Evolutionary conservation across 2,329 filamentous ascomycete species (phyloP).

Genomic region (Sporothrix euskadiensis): DNA sequence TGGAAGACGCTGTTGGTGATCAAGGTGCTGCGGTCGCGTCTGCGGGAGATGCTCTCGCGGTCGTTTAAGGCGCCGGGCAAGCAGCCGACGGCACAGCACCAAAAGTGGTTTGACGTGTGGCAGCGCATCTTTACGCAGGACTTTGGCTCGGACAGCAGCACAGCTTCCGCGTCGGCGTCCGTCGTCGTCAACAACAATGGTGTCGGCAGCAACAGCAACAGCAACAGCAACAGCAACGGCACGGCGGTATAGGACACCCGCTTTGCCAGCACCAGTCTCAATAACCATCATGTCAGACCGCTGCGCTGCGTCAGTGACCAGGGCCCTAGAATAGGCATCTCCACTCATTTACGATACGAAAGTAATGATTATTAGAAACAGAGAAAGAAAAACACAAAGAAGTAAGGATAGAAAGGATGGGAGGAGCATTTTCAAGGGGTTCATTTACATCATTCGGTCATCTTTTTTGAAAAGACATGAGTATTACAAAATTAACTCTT

Average conservation of each 20-base stretch:
- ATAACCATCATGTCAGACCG: background rate
- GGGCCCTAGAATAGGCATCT: conserved; percentile 4
- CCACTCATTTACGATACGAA: conserved; percentile 16
- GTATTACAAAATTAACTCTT: background rate
- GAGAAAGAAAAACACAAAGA: background rate
- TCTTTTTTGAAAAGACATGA: background rate
- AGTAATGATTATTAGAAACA: conserved; percentile 1
- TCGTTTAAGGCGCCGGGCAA: conserved; percentile 69
- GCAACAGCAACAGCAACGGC: background rate
- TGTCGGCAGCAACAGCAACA: background rate
- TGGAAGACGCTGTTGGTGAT: conserved; percentile 92
- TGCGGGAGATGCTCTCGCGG: conserved; percentile 73
- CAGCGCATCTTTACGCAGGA: conserved; percentile 66
- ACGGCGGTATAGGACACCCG: background rate
- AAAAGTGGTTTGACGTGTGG: conserved; percentile 74
- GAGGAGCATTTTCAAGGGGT: conserved; percentile 5
- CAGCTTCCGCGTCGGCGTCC: background rate
- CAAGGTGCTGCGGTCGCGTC: conserved; percentile 71
- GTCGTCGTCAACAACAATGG: conserved; percentile 4
- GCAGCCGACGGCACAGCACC: conserved; percentile 64
- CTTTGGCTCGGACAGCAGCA: conserved; percentile 33
- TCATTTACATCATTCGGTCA: background rate
- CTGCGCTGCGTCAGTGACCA: background rate
- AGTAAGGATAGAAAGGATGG: background rate
- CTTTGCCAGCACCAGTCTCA: background rate